Base-by-base conservation (phyloP, 306 rosid genomes). In the Vicia faba region DNA sequence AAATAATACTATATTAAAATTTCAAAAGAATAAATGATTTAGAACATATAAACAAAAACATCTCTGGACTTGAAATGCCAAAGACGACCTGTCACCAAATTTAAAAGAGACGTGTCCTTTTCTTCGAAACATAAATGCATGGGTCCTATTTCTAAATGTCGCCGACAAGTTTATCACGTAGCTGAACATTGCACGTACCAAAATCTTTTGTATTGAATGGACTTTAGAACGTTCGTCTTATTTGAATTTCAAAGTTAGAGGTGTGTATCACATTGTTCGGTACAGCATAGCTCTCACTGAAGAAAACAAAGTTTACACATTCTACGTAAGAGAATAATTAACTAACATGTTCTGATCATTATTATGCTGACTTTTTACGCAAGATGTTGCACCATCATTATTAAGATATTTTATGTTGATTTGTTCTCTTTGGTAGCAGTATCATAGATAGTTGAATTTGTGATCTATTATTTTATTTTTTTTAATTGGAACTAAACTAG, bases 271-370 rank as follows among this genome's bases (percentile, higher is more conserved):
- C 71, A 73, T 72, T 71, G 50, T 23, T 8, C 2, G 78, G 67
- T 73, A 14, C 4, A 26, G 54, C 71, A 54, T 38, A 35, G 54
- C 71, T 72, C 68, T 78, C 82, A 61, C 31, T 38, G 41, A 61
- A 31, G 20, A 48, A 58, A 38, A 71, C 64, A 16, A 76, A 69
- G 25, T 11, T 54, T 11, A 16, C 40, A 76, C 36, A 53, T 54
- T 51, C 33, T 13, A 41, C 19, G 51, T 13, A 16, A 3, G 5
- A 16, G 39, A 35, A 26, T 75, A 44, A 15, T 20, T 20, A 53
- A 15, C 10, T 11, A 41, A 69, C 25, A 45, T 54, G 69, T 60
- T 49, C 70, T 66, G 40, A 16, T 48, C 31, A 75, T 61, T 51
- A 68, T 75, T 66, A 54, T 18, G 43, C 43, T 57, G 19, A 7